Conservation (phyloP, 2,329 filamentous ascomycete genomes). For the Aspergillus pseudonomiae region DNA sequence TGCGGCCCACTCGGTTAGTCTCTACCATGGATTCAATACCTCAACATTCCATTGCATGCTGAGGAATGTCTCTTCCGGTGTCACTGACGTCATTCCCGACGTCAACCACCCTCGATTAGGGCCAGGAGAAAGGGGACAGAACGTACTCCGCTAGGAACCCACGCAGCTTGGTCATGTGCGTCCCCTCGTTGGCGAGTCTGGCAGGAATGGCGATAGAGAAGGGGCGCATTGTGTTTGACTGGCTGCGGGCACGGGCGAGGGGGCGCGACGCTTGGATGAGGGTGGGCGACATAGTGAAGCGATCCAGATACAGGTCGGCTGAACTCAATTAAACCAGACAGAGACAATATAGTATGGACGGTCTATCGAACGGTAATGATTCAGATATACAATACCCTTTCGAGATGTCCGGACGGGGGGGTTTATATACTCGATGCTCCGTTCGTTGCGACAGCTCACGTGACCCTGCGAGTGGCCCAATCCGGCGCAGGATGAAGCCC, state of each 20-base stretch:
- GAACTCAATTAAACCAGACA: not conserved
- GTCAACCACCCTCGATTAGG: not conserved
- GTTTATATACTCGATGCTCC: not conserved
- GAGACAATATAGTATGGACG: not conserved
- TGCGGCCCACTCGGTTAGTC: not conserved
- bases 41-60: not conserved
- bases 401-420: not conserved
- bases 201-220: conserved; percentile 23
- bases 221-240: conserved; percentile 12
- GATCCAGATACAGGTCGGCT: not conserved
- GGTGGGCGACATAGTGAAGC: conserved; percentile 4
- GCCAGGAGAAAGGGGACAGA: not conserved
- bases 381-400: not conserved
- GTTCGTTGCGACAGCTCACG: not conserved
- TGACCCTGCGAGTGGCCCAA: not conserved
- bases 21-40: not conserved
- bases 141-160: conserved; percentile 33
- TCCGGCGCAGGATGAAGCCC: not conserved
- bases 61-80: no score
- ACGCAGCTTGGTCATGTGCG: conserved; percentile 24
- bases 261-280: conserved; percentile 19
- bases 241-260: conserved; percentile 16
- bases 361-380: not conserved
- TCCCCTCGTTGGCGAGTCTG: conserved; percentile 27
- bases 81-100: conserved; percentile 26